Evolutionary conservation across 2,329 filamentous ascomycete genomes (phyloP), one percentile per base, ranked within the genome.

Genomic region (Xylariaceae sp.): DNA sequence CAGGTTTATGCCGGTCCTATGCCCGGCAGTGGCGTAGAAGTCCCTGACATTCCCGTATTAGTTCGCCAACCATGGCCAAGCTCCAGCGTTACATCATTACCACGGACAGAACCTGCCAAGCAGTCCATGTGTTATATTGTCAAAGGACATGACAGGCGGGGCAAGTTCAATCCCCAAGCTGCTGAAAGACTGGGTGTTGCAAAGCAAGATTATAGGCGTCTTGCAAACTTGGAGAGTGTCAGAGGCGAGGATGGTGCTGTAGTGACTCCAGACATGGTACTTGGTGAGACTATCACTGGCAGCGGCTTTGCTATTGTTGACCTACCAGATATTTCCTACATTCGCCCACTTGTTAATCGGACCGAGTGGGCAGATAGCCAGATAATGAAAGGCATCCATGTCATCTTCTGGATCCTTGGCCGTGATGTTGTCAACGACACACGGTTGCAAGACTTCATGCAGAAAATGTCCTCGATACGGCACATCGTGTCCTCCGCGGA

Each of bases 111-210:
- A 16, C 87, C 86, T 4, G 83, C 83, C 1, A 76, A 77, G 23
- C 84, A 86, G 40, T 86, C 91, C 5, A 77, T 97, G 62, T 96
- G 88, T 53, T 99, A 99, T 71, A 87, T 99, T 53, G 81, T 96
- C 67, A 89, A 91, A 62, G 85, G 84, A 48, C 84, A 91, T 58
- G 78, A 86, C 30, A 81, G 88, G 48, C 84, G 94, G 48, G 94
- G 94, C 46, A 93, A 88, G 65, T 97, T 99, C 66, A 79, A 90
- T 55, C 75, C 83, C 0, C 69, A 80, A 41, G 83, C 78, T 52
- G 93, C 92, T 0, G 78, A 75, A 56, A 77, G 75, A 23, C 74
- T 92, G 2, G 87, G 87, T 1, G 81, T 97, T 0, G 73, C 74
- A 16, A 80, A 76, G 46, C 69, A 61, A 0, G 75, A 86, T 42